phyloP scores from a whole-genome alignment of 2,329 filamentous ascomycete genomes.

The Emergomyces pasteurianus region DNA sequence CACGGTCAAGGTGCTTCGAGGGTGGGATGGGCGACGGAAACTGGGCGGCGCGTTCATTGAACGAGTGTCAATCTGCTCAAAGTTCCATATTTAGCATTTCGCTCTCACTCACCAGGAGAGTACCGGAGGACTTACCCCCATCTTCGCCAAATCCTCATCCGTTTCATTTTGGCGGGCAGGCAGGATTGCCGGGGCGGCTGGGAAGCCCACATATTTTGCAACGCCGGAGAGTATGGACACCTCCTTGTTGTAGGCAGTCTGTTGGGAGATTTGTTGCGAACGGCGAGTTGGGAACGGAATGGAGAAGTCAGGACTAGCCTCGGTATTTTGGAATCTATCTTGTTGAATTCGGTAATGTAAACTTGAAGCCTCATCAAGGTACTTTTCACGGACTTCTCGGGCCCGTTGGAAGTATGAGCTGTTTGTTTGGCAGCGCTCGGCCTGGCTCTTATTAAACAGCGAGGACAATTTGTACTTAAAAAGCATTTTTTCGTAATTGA shows the following conservation, averaged over 20 bases:
- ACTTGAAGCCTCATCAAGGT: conserved; percentile 69
- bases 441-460: conserved; percentile 62
- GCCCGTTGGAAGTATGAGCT: conserved; percentile 82
- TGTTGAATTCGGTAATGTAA: conserved; percentile 90
- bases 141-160: conserved; percentile 78
- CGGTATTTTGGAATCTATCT: conserved; percentile 66
- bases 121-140: conserved; percentile 54
- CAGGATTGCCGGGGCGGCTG: conserved; percentile 75
- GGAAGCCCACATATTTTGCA: conserved; percentile 92
- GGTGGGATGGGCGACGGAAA: conserved; percentile 12
- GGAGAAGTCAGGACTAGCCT: conserved; percentile 68
- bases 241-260: conserved; percentile 87
- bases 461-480: conserved; percentile 62
- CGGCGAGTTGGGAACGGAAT: conserved; percentile 68
- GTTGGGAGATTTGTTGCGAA: conserved; percentile 67
- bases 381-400: conserved; percentile 68
- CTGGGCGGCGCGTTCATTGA: neutral
- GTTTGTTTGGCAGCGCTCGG: conserved; percentile 73
- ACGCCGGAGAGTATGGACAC: conserved; percentile 83
- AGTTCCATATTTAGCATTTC: conserved; percentile 3
- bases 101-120: neutral
- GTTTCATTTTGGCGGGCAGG: conserved; percentile 61
- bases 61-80: conserved; percentile 1
- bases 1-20: conserved; percentile 20
- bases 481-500: conserved; percentile 62